phyloP scores from a whole-genome alignment of 768 basidiomycete species.

The Leccinum ochraceum region DNA sequence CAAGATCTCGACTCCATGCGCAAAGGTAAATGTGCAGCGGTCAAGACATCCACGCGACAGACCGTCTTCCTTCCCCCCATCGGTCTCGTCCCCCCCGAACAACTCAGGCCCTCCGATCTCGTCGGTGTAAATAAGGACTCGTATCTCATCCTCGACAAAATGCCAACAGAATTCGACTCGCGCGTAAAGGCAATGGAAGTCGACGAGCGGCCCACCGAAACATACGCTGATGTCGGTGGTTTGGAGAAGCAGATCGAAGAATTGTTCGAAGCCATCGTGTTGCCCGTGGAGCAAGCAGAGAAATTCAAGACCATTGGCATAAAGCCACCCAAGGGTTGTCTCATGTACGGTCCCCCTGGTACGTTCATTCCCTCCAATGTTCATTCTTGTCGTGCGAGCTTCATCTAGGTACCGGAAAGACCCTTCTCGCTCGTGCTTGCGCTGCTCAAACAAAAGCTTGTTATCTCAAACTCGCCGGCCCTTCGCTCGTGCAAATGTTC shows the following conservation, averaged over 20 bases:
- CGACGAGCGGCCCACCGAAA: slow-evolving; percentile 96
- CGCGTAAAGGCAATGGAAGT: slow-evolving; percentile 99
- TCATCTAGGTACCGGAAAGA: slow-evolving; percentile 86
- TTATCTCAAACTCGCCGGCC: slow-evolving; percentile 96
- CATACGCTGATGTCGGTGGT: slow-evolving; percentile 96
- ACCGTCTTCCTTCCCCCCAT: slow-evolving; percentile 98
- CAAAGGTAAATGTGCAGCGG: slow-evolving; percentile 96
- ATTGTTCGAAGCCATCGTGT: slow-evolving; percentile 94
- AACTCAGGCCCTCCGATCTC: slow-evolving; percentile 88
- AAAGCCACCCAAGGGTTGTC: slow-evolving; percentile 93
- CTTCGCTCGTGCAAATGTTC: slow-evolving; percentile 99
- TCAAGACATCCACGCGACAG: slow-evolving; percentile 98
- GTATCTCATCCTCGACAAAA: slow-evolving; percentile 92
- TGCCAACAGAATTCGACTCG: slow-evolving; percentile 97
- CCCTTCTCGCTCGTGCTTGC: slow-evolving; percentile 94
- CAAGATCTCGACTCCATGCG: slow-evolving; percentile 93
- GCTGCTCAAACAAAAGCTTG: slow-evolving; percentile 98
- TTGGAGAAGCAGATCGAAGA: slow-evolving; percentile 99
- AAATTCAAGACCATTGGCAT: slow-evolving; percentile 99
- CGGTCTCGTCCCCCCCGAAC: slow-evolving; percentile 91
- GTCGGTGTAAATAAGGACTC: slow-evolving; percentile 99
- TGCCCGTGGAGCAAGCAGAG: slow-evolving; percentile 98
- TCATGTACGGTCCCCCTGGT: slow-evolving; percentile 99
- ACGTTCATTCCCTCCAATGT: slow-evolving; percentile 9
- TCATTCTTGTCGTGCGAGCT: slow-evolving; percentile 1